phyloP scores from a whole-genome alignment of 192 early-diverging fungal species.

The Endogone sp. region DNA sequence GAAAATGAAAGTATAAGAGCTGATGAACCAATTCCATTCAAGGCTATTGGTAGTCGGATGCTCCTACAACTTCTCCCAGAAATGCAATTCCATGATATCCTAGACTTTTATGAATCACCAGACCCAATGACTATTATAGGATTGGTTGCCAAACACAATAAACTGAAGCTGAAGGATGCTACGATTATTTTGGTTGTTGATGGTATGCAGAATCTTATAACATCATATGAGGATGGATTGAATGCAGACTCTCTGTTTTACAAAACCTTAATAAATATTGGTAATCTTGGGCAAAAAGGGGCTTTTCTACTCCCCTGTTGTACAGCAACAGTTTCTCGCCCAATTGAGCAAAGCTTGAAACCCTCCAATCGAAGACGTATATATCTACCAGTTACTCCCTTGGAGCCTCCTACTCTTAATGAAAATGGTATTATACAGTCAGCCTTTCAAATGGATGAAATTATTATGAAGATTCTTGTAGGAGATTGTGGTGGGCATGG shows the following conservation, averaged over 20 bases:
- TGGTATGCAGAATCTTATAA: conserved; percentile 25
- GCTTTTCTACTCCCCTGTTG: conserved; percentile 22
- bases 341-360: conserved; percentile 16
- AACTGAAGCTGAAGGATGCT: conserved; percentile 12
- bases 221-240: conserved; percentile 5
- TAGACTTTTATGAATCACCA: conserved; percentile 16
- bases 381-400: conserved; percentile 21
- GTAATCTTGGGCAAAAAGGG: conserved; percentile 15
- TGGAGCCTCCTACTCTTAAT: conserved; percentile 17
- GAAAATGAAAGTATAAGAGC: conserved; percentile 18
- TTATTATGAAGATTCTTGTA: conserved; percentile 27
- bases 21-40: conserved; percentile 4
- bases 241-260: conserved; percentile 19
- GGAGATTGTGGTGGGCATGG: conserved; percentile 34
- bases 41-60: conserved; percentile 25
- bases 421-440: conserved; percentile 2
- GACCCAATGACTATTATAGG: conserved; percentile 16
- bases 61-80: conserved; percentile 22
- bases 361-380: conserved; percentile 16
- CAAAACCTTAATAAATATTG: conserved; percentile 18
- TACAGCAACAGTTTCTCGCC: conserved; percentile 18
- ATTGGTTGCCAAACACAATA: conserved; percentile 12
- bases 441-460: conserved; percentile 22
- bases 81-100: conserved; percentile 9
- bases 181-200: conserved; percentile 28